phyloP scores from a whole-genome alignment of 2,329 filamentous ascomycete genomes.

The Beauveria sp. region DNA sequence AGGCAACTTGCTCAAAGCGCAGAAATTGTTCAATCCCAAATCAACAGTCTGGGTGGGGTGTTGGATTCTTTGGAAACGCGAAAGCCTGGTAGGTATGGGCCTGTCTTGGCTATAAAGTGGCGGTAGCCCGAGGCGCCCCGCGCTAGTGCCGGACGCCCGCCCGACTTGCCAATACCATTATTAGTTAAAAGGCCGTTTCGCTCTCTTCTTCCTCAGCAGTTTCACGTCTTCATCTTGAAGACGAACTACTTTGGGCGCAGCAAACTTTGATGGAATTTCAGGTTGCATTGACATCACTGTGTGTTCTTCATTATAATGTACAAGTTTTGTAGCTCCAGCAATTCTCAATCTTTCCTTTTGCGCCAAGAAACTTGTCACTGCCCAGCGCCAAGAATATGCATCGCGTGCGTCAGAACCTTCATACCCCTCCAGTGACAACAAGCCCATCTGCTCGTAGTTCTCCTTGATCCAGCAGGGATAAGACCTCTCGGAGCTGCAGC shows the following conservation, averaged over 20 bases:
- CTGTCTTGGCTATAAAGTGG: slow-evolving; percentile 2
- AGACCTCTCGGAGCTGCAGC: background rate
- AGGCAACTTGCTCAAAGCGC: slow-evolving; percentile 1
- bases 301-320: background rate
- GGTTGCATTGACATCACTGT: background rate
- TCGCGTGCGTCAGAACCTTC: background rate
- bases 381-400: background rate
- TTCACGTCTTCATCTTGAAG: too few relatives aligned
- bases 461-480: background rate
- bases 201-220: background rate
- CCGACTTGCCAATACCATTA: background rate
- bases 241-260: background rate
- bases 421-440: background rate
- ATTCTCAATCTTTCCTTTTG: background rate
- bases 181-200: background rate
- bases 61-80: slow-evolving; percentile 9
- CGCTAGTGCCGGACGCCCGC: background rate
- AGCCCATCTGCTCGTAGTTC: background rate
- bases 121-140: slow-evolving; percentile 6
- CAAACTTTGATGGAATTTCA: background rate
- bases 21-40: slow-evolving; percentile 10
- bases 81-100: slow-evolving; percentile 1
- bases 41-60: slow-evolving; percentile 7
- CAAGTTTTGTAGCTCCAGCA: slow-evolving; percentile 4
- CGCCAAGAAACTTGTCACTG: background rate